These are phyloP conservation scores for Ilyonectria mors-panacis DNA, from an alignment of 2,329 filamentous ascomycete genomes.

Conservation along the genomic window DNA sequence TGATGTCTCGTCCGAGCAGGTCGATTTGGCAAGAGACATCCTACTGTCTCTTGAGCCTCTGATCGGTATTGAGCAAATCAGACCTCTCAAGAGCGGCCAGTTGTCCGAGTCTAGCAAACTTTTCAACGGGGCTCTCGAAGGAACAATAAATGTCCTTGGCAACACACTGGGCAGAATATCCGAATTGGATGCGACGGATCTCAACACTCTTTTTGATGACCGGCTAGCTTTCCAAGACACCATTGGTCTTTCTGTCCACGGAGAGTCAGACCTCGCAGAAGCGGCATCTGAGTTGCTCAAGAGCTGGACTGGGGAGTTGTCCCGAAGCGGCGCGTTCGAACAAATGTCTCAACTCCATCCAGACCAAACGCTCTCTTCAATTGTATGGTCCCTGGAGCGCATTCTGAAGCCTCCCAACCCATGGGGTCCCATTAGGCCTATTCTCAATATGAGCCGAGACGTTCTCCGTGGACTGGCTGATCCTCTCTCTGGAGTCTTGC, in stretches of 20 bases:
- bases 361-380: slow-evolving; percentile 58
- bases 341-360: slow-evolving; percentile 58
- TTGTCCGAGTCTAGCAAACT: slow-evolving; percentile 63
- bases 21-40: slow-evolving; percentile 82
- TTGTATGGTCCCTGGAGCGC: slow-evolving; percentile 60
- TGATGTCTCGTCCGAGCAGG: slow-evolving; percentile 79
- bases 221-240: slow-evolving; percentile 80
- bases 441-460: slow-evolving; percentile 71
- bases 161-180: slow-evolving; percentile 84
- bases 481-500: slow-evolving; percentile 68
- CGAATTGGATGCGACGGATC: slow-evolving; percentile 79
- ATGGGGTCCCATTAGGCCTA: slow-evolving; percentile 71
- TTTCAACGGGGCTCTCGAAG: slow-evolving; percentile 82
- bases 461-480: slow-evolving; percentile 71
- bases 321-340: slow-evolving; percentile 58
- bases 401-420: slow-evolving; percentile 56
- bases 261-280: slow-evolving; percentile 83
- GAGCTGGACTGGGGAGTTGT: slow-evolving; percentile 78
- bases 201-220: slow-evolving; percentile 79
- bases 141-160: slow-evolving; percentile 72
- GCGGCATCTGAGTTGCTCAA: slow-evolving; percentile 88
- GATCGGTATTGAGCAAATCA: slow-evolving; percentile 82
- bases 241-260: slow-evolving; percentile 85
- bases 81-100: slow-evolving; percentile 64
- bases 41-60: slow-evolving; percentile 79